Evolutionary conservation across 495 filamentous ascomycete species (phyloP).

Genomic region (Chaetomidium leptoderma): DNA sequence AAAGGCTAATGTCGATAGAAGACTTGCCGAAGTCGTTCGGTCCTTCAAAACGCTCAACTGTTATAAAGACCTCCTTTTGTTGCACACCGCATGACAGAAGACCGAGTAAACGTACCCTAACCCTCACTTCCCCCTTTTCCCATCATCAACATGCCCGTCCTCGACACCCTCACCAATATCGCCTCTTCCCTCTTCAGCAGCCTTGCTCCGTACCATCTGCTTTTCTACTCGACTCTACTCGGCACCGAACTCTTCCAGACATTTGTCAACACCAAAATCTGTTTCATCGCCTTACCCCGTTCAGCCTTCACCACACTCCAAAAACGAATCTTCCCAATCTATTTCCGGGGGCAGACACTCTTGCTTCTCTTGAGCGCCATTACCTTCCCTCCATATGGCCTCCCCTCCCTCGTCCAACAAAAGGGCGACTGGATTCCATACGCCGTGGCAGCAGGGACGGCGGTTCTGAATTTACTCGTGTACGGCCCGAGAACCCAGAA

Average conservation of each 20-base stretch:
- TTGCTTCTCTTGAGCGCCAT: constrained; percentile 42
- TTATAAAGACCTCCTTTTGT: neutral
- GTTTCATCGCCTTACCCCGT: constrained; percentile 43
- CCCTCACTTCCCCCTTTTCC: neutral
- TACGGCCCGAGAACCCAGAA: constrained; percentile 47
- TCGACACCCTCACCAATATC: neutral
- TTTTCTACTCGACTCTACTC: constrained; percentile 50
- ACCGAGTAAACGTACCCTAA: neutral
- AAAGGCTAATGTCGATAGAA: neutral
- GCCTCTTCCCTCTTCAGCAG: neutral
- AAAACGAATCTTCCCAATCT: constrained; percentile 52
- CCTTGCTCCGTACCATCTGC: constrained; percentile 42
- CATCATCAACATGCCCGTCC: neutral
- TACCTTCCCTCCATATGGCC: constrained; percentile 45
- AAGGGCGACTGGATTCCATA: constrained; percentile 40
- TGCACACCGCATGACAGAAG: neutral
- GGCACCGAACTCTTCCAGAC: constrained; percentile 51
- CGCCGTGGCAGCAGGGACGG: constrained; percentile 35
- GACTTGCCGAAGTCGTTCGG: no score
- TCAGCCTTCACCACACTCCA: constrained; percentile 49
- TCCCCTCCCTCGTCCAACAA: constrained; percentile 32
- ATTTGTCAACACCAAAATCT: constrained; percentile 38
- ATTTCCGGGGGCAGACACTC: constrained; percentile 46
- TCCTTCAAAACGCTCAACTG: no score
- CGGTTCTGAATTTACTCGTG: constrained; percentile 44